Evolutionary conservation across 805 yeast genomes (phyloP), one percentile per base, ranked within the genome.

Genomic region (Starmera amethionina): DNA sequence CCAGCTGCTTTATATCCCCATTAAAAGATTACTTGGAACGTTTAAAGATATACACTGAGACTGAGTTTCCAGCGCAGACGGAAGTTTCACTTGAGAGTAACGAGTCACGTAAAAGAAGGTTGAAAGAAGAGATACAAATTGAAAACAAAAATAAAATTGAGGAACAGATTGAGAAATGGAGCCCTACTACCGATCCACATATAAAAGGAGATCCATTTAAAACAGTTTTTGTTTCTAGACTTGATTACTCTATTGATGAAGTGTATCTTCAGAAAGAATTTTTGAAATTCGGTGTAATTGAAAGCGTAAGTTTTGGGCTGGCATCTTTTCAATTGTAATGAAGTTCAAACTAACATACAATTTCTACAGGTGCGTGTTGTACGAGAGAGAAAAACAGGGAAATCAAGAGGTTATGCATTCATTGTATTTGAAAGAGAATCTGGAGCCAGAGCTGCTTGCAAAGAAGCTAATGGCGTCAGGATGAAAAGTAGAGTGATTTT

Each of bases 361-460:
- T n/a, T 31, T 31, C 11, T 27, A 12, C 18, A 56, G 41, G 58
- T 74, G 0, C 62, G 84, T 27, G 66, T 81, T 1, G 83, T 82
- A 0, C 62, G 75, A 42, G 77, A 78, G 41, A 65, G 70, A 38
- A 54, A 69, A 3, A 52, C 62, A 2, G 75, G 73, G 6, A 72
- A 73, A 44, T 73, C 89, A 4, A 67, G 77, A 44, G 97, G 97
- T 0, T 90, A 90, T 57, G 97, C 82, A 1, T 90, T 90, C 54
- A 64, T 88, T 2, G 79, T 80, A 4, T 90, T 75, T 58, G 78
- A 73, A 40, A 64, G 69, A 25, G 82, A 77, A 15, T 44, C 60
- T 2, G 83, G 78, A 43, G 81, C 87, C 18, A 70, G 72, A 38
- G 59, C 57, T 11, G 93, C 95, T 2, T 69, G 73, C 19, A 68